phyloP scores from a whole-genome alignment of 2,329 filamentous ascomycete species.

The Claviceps citrina region DNA sequence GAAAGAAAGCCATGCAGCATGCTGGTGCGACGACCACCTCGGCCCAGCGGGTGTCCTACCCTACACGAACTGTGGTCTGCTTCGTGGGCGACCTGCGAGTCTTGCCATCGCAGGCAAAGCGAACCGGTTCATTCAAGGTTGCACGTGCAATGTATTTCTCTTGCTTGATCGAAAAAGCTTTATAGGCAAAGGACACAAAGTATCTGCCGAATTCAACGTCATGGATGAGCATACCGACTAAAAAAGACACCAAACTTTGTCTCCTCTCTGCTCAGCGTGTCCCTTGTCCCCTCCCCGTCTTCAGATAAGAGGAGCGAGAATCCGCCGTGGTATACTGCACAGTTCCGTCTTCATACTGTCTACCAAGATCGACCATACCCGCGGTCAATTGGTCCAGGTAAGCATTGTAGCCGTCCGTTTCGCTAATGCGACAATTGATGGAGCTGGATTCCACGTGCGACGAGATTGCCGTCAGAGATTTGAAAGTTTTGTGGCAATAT shows the following conservation, averaged over 20 bases:
- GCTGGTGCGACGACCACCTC: too few species aligned
- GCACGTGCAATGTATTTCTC: too few species aligned
- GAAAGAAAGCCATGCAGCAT: too few species aligned
- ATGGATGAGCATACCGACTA: not conserved
- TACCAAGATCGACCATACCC: conserved; percentile 15
- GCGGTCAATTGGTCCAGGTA: conserved; percentile 20
- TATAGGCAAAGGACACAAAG: not conserved
- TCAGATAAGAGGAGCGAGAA: too few species aligned
- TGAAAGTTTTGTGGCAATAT: conserved; percentile 27
- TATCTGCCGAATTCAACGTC: not conserved
- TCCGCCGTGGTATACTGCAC: conserved; percentile 13
- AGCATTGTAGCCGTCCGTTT: conserved; percentile 21
- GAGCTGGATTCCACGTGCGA: conserved; percentile 33
- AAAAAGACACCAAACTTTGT: not conserved
- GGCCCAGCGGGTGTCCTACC: too few species aligned
- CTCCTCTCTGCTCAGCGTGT: too few species aligned
- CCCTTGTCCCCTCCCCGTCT: too few species aligned
- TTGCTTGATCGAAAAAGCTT: too few species aligned
- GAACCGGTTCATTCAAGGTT: too few species aligned
- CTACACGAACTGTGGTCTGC: too few species aligned
- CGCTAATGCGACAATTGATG: conserved; percentile 26
- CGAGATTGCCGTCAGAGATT: conserved; percentile 26
- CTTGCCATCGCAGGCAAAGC: too few species aligned
- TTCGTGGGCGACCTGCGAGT: too few species aligned
- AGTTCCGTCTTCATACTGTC: conserved; percentile 14